Conservation (phyloP, 495 filamentous ascomycete genomes). For the Talaromyces nanjingensis region DNA sequence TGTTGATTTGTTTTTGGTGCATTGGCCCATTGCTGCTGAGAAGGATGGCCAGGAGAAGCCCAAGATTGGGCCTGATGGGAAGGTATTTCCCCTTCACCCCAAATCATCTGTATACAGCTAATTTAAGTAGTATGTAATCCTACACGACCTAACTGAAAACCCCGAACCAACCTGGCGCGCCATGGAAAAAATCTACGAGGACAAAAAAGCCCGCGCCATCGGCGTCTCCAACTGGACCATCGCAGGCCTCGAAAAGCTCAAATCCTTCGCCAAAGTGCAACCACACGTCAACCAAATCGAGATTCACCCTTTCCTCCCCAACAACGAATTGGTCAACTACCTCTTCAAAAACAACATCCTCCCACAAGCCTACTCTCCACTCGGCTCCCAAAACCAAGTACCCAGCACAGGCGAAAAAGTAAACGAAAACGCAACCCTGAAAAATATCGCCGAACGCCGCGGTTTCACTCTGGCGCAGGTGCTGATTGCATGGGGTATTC, state of each 20-base stretch:
- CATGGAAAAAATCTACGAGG: constrained; percentile 68
- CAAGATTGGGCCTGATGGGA: constrained; percentile 63
- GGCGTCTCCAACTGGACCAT: constrained; percentile 84
- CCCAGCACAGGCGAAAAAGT: constrained; percentile 61
- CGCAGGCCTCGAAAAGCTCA: constrained; percentile 59
- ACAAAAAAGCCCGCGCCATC: constrained; percentile 68
- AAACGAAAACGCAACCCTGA: constrained; percentile 51
- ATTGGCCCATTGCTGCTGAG: constrained; percentile 67
- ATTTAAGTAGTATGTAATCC: constrained; percentile 35
- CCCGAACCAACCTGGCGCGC: constrained; percentile 70
- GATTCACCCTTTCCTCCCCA: constrained; percentile 89
- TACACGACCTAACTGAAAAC: constrained; percentile 56
- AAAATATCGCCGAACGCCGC: constrained; percentile 54
- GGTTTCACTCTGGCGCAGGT: constrained; percentile 60
- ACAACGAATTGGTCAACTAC: constrained; percentile 57
- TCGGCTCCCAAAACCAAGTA: constrained; percentile 56
- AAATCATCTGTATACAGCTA: neutral
- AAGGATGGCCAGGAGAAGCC: constrained; percentile 49
- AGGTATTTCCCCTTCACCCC: constrained; percentile 41
- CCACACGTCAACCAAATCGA: constrained; percentile 89
- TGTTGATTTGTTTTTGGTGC: constrained; percentile 82
- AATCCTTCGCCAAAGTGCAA: constrained; percentile 56
- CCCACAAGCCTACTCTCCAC: constrained; percentile 65
- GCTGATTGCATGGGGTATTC: constrained; percentile 62
- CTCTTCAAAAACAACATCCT: constrained; percentile 67